These are phyloP conservation scores for Phytophthora foliorum DNA, from an alignment of 352 stramenopile species.

Conservation along the genomic window DNA sequence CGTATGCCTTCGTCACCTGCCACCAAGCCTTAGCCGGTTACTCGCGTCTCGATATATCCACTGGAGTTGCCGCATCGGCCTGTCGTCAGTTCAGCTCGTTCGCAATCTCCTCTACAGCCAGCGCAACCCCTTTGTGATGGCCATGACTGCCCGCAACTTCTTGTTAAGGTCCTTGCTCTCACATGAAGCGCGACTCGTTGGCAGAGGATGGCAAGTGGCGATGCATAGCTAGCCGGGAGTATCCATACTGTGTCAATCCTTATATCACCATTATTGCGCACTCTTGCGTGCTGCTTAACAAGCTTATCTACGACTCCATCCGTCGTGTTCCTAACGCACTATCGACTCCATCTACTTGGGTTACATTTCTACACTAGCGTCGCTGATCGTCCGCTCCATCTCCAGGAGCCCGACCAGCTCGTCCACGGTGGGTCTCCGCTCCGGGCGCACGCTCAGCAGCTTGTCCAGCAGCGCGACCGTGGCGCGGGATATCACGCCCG, in stretches of 20 bases:
- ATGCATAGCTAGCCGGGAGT: not conserved
- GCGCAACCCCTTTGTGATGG: too few relatives aligned
- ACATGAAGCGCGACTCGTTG: too few relatives aligned
- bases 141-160: too few relatives aligned
- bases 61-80: not conserved
- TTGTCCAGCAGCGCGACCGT: constrained; percentile 13
- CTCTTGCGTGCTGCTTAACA: not conserved
- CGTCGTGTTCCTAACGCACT: not conserved
- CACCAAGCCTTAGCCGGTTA: not conserved
- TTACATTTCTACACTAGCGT: not conserved
- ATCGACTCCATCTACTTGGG: not conserved
- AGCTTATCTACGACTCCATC: not conserved
- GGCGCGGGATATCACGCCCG: constrained; percentile 23
- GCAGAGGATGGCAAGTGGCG: not conserved
- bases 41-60: not conserved
- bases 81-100: too few relatives aligned
- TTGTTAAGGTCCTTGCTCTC: too few relatives aligned
- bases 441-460: constrained; percentile 12
- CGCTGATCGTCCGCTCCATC: too few relatives aligned
- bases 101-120: too few relatives aligned
- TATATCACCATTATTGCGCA: not conserved
- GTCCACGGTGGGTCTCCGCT: constrained; percentile 13
- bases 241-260: not conserved
- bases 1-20: not conserved
- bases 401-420: constrained; percentile 33